Conservation (phyloP, 2,329 filamentous ascomycete species). For the Tolypocladium paradoxum region DNA sequence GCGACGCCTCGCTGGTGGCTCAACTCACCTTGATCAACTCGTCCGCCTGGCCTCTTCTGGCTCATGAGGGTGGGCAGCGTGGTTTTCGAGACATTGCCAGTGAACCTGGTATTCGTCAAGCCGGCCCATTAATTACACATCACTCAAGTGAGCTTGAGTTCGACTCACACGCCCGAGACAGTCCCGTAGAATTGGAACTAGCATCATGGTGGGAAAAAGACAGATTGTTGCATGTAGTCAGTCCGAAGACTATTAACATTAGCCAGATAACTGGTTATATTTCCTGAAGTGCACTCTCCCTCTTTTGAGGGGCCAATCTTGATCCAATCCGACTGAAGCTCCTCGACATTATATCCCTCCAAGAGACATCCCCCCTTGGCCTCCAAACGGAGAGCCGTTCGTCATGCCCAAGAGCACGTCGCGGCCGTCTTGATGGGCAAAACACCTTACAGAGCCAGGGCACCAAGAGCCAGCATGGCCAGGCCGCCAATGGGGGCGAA, state of each 20-base stretch:
- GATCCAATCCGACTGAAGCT: conserved; percentile 3
- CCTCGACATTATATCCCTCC: not conserved
- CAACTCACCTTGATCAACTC: not conserved
- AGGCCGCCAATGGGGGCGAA: conserved; percentile 19
- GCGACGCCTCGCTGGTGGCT: not conserved
- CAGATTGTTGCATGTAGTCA: not conserved
- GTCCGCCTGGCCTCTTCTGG: not conserved
- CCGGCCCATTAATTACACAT: not conserved
- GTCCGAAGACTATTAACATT: conserved; percentile 8
- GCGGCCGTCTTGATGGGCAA: not conserved
- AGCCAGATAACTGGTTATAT: conserved; percentile 11
- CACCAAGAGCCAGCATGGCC: conserved; percentile 20
- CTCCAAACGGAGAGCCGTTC: not conserved
- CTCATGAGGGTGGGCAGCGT: not conserved
- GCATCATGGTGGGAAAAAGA: not conserved
- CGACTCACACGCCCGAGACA: not conserved
- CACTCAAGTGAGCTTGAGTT: not conserved
- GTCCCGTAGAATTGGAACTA: not conserved
- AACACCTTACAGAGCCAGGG: conserved; percentile 24
- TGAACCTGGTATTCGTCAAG: not conserved
- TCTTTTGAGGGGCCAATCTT: not conserved
- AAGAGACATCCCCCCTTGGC: not conserved
- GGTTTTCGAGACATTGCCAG: not conserved
- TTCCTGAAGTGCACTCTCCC: conserved; percentile 7
- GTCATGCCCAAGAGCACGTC: not conserved